Evolutionary conservation across 129 eudicot genomes (phyloP), one percentile per base, ranked within the genome.

Genomic region (Artemisia annua): DNA sequence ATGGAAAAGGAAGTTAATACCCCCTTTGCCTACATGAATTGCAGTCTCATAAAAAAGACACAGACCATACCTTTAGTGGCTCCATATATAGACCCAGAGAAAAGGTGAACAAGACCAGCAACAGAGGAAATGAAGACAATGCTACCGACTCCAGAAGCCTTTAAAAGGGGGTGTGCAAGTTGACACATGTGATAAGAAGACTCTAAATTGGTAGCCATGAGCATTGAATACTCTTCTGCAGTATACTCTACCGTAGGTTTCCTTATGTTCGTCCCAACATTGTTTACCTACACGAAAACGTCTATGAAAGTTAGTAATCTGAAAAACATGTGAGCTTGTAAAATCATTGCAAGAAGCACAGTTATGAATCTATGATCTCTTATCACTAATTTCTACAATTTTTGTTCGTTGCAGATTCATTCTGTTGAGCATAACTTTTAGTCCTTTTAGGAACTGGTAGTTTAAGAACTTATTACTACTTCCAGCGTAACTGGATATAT

Each of bases 171-270:
- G 72, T 89, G 72, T 60, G 87, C 82, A 65, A 92, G 91, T 82
- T 92, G 98, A 61, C 88, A 85, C 19, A 83, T 12, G 81, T 92
- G 96, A 80, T 80, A 89, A 57, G 85, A 60, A 48, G 98, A 89
- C 71, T 92, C 98, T 64, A 92, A 82, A 82, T 92, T 92, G 68
- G 96, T 92, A 18, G 88, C 66, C 95, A 92, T 85, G 68, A 92
- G 54, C 53, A 1, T 80, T 1, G 92, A 75, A 69, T 83, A 89
- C 24, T 89, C 98, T 66, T 87, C 92, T 43, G 85, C 81, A 17
- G 88, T 77, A 71, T 83, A 92, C 50, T 89, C 95, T 19, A 69
- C 72, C 43, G 96, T 92, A 53, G 87, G 85, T 83, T 89, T 92
- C 82, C 80, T 44, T 35, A 92, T 80, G 77, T 84, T 89, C 9